Conservation (phyloP, 2,329 filamentous ascomycete genomes). For the Claviceps purpurea region DNA sequence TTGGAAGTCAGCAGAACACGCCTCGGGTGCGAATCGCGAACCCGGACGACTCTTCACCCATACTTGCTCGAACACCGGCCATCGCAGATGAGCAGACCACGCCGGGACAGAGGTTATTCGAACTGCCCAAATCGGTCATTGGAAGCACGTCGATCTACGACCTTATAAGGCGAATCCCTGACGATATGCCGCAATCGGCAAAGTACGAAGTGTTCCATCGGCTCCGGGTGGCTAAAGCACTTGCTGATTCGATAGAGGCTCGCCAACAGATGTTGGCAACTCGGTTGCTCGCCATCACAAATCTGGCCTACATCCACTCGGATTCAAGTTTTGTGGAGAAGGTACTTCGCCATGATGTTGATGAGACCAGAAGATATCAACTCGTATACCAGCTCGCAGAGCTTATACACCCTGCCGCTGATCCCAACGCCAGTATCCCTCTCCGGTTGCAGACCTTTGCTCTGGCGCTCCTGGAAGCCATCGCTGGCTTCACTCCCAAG, state of each 20-base stretch:
- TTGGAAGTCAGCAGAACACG: conserved; percentile 28
- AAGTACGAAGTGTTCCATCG: conserved; percentile 80
- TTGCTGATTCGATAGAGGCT: conserved; percentile 50
- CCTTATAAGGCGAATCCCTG: conserved; percentile 40
- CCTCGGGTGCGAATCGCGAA: conserved; percentile 23
- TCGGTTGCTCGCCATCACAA: conserved; percentile 75
- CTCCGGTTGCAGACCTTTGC: conserved; percentile 70
- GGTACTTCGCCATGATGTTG: conserved; percentile 73
- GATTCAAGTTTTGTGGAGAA: conserved; percentile 78
- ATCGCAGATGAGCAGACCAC: conserved; percentile 20
- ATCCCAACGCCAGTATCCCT: conserved; percentile 54
- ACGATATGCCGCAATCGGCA: conserved; percentile 55
- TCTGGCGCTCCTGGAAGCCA: conserved; percentile 69
- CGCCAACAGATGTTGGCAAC: conserved; percentile 68
- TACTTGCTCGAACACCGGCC: conserved; percentile 29
- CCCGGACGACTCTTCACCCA: conserved; percentile 34
- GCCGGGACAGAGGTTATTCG: conserved; percentile 44
- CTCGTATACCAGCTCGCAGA: conserved; percentile 87
- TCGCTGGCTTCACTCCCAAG: conserved; percentile 66
- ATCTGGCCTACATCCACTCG: conserved; percentile 76
- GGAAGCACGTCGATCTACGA: conserved; percentile 40
- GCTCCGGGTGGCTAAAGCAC: conserved; percentile 68
- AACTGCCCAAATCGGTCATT: conserved; percentile 47
- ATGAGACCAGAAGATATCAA: conserved; percentile 80
- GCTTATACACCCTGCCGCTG: conserved; percentile 69